Conservation (phyloP, 306 rosid species). For the Hippophae gyantsensis region DNA sequence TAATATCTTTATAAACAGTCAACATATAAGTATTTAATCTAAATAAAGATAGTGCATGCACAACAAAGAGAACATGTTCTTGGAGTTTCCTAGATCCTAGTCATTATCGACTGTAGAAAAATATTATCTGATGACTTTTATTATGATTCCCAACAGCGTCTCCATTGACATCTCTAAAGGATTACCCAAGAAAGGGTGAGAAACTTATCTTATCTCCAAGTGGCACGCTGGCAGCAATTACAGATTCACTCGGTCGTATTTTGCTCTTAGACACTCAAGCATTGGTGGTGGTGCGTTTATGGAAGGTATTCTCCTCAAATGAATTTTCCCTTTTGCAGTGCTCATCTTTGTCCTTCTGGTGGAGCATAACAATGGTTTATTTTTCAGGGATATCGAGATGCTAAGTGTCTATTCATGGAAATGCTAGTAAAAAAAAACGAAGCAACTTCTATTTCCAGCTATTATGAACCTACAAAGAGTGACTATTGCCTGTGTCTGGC, state of each 20-base stretch:
- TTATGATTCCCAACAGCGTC: constrained; percentile 56
- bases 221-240: constrained; percentile 93
- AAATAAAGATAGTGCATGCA: too few relatives aligned
- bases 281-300: constrained; percentile 91
- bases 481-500: constrained; percentile 95
- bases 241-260: constrained; percentile 97
- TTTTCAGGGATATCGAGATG: constrained; percentile 92
- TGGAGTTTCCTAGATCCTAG: too few relatives aligned
- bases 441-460: constrained; percentile 49
- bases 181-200: constrained; percentile 96
- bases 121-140: constrained; percentile 22
- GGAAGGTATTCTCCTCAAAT: constrained; percentile 54
- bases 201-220: constrained; percentile 93
- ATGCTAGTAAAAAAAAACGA: constrained; percentile 69
- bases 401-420: constrained; percentile 92
- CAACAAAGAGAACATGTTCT: too few relatives aligned
- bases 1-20: too few relatives aligned
- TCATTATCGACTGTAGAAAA: constrained; percentile 6
- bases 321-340: not conserved
- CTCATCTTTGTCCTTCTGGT: constrained; percentile 1
- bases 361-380: constrained; percentile 5
- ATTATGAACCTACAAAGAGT: constrained; percentile 68
- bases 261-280: constrained; percentile 93
- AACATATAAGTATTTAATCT: too few relatives aligned
- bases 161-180: constrained; percentile 82